A percentile compares a stretch with the other conserved stretches of the same genome.
phyloP scores from a whole-genome alignment of 1,139 yeast genomes.

The Geotrichum siamense region DNA sequence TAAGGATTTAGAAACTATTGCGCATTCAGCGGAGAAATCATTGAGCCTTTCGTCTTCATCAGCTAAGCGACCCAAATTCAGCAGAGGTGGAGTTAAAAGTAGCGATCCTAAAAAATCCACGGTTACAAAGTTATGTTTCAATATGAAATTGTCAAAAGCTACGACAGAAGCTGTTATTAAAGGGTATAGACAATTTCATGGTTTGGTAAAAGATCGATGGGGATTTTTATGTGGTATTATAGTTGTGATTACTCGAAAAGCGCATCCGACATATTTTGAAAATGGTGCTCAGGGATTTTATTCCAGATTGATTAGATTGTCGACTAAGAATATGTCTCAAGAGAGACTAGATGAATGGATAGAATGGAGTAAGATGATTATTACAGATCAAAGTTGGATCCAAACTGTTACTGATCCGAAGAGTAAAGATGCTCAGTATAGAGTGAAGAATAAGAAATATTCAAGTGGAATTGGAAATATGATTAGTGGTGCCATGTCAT shows the following conservation, averaged over 20 bases:
- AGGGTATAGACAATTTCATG: conserved; percentile 30
- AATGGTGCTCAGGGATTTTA: conserved; percentile 16
- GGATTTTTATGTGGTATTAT: conserved; percentile 33
- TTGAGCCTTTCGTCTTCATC: conserved; percentile 2
- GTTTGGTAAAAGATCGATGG: conserved; percentile 35
- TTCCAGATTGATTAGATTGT: conserved; percentile 7
- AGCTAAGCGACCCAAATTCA: conserved; percentile 2
- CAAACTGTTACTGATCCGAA: conserved; percentile 26
- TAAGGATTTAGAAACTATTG: conserved; percentile 8
- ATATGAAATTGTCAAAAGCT: conserved; percentile 4
- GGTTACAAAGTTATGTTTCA: conserved; percentile 8
- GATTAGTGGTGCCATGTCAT: conserved; percentile 24
- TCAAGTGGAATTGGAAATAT: conserved; percentile 30
- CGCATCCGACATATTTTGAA: conserved; percentile 29
- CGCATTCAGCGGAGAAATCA: conserved; percentile 6
- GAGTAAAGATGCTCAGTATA: conserved; percentile 21
- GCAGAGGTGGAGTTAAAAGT: conserved; percentile 13
- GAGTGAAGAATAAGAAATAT: conserved; percentile 18
- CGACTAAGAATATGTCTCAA: conserved; percentile 8
- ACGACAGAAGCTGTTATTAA: conserved; percentile 26
- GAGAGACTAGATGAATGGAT: conserved; percentile 32
- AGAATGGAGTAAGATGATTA: conserved; percentile 31
- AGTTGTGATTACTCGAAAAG: conserved; percentile 29
- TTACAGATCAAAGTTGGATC: conserved; percentile 35
- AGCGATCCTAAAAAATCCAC: conserved; percentile 12